Percentiles rank a stretch among this genome's conserved stretches.
Evolutionary conservation across 164 flowering plant genomes (phyloP).

Genomic region (Malania oleifera): DNA sequence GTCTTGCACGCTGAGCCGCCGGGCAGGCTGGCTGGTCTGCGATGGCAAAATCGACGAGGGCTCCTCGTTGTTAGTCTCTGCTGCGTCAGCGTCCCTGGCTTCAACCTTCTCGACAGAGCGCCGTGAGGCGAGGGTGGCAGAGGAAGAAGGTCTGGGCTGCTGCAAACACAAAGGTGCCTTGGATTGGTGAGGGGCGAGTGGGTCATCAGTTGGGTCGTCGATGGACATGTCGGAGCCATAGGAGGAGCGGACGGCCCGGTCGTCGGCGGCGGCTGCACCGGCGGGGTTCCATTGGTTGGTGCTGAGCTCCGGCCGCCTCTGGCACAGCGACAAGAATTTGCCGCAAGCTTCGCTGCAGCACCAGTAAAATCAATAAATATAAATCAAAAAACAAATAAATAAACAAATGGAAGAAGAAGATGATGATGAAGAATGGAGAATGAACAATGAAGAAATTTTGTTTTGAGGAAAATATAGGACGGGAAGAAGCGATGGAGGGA

Average conservation of each 20-base stretch:
- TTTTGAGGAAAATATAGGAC: too few species aligned
- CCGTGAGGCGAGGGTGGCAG: conserved; percentile 19
- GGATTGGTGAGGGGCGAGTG: conserved; percentile 22
- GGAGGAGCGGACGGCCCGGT: conserved; percentile 51
- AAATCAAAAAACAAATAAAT: background rate
- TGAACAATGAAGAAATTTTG: background rate
- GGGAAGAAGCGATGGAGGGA: too few species aligned
- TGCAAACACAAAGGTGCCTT: conserved; percentile 24
- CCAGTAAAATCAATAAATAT: background rate
- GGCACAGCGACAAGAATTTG: conserved; percentile 56
- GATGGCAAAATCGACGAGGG: conserved; percentile 23
- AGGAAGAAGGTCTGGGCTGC: conserved; percentile 21
- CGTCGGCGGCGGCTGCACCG: conserved; percentile 35
- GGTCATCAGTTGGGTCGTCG: conserved; percentile 50
- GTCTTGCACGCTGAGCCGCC: conserved; percentile 94
- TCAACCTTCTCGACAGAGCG: conserved; percentile 28
- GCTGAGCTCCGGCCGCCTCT: conserved; percentile 69
- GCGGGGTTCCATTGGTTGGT: conserved; percentile 40
- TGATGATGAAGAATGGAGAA: background rate
- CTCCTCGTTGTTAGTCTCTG: conserved; percentile 21
- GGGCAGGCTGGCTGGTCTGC: conserved; percentile 39
- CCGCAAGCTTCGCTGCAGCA: conserved; percentile 76
- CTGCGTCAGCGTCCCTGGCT: conserved; percentile 7
- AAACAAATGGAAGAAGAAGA: background rate
- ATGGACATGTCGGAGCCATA: conserved; percentile 87